These are phyloP conservation scores for Ochromonas danica DNA, from an alignment of 108 stramenopile species.

Conservation along the genomic window DNA sequence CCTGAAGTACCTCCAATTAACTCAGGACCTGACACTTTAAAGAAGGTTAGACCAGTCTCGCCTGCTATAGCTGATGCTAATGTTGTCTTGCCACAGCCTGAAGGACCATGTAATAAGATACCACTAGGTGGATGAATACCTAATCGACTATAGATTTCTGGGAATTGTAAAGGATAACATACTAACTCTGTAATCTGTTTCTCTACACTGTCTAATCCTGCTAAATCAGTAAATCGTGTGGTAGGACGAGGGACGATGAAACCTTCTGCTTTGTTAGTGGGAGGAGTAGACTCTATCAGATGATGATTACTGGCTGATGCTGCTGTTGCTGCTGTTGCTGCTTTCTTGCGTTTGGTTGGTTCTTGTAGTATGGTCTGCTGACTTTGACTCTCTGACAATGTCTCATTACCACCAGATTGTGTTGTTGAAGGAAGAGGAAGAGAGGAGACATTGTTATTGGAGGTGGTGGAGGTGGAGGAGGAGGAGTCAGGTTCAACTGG, in stretches of 20 bases:
- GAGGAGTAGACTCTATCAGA: not conserved
- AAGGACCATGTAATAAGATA: constrained; percentile 95
- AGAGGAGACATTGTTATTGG: too few species aligned
- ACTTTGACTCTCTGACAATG: not conserved
- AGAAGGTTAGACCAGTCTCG: constrained; percentile 41
- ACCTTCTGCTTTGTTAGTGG: not conserved
- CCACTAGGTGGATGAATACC: constrained; percentile 96
- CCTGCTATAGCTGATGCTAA: constrained; percentile 83
- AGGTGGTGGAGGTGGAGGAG: too few species aligned
- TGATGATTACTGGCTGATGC: not conserved
- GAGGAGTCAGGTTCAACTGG: too few species aligned
- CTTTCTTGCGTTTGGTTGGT: not conserved
- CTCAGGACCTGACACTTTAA: constrained; percentile 76
- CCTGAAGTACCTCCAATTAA: constrained; percentile 91
- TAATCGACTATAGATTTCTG: constrained; percentile 88
- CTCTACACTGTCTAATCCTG: constrained; percentile 41
- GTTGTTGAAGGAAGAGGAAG: not conserved
- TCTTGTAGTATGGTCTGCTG: not conserved
- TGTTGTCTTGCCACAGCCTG: constrained; percentile 93
- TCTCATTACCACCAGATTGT: not conserved
- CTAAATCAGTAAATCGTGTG: constrained; percentile 42
- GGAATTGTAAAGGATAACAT: constrained; percentile 83
- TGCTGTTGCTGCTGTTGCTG: not conserved
- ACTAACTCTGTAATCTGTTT: constrained; percentile 57
- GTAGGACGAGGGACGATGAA: constrained; percentile 23